Base-by-base conservation (phyloP, 495 filamentous ascomycete genomes). In the Tuber umbilicatum region DNA sequence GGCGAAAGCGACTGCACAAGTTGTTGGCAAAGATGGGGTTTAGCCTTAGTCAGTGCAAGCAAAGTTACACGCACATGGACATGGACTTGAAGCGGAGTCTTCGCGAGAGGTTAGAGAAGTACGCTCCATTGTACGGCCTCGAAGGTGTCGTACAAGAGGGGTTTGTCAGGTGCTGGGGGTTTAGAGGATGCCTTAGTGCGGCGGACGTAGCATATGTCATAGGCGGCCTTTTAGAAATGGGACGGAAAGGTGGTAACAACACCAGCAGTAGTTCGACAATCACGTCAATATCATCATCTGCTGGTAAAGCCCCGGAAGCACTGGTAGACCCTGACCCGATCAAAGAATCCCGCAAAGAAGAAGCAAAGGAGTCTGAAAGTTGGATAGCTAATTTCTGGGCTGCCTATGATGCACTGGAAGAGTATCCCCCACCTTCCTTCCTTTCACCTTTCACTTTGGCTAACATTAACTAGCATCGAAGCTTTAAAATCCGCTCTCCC, bases 1-100 rank as follows among this genome's bases (percentile, higher is more conserved):
- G 95, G 27, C 86, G 91, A 37, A 97, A 97, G 82, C 89, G 94
- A 55, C 85, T 99, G n/a, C 93, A 98, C 83, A 97, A 97, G 81
- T 87, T 99, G 1, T 87, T 99, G 17, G 95, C 95, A 45, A 99
- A 97, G 83, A 99, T 99, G 96, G 95, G 95, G 38, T 92, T 99
- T 78, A 94, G 91, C 83, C 85, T 98, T 42, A 91, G 89, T 31
- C 94, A 98, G 85, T 97, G 94, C 84, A 93, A 93, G 77, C 94
- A 97, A 82, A 94, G 88, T 80, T 99, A 99, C 82, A 92, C 94
- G 2, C 95, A 99, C 83, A 97, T 99, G 93, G 96, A 99, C 82
- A 94, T 98, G 92, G 90, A 95, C 81, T 85, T 99, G 50, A 99
- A 99, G 84, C 90, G 92, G 37, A 92, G 91, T 19, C 85, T 99